Evolutionary conservation across 1,284 basidiomycete species (phyloP), one percentile per base, ranked within the genome.

Genomic region (Tylopilus sp.): DNA sequence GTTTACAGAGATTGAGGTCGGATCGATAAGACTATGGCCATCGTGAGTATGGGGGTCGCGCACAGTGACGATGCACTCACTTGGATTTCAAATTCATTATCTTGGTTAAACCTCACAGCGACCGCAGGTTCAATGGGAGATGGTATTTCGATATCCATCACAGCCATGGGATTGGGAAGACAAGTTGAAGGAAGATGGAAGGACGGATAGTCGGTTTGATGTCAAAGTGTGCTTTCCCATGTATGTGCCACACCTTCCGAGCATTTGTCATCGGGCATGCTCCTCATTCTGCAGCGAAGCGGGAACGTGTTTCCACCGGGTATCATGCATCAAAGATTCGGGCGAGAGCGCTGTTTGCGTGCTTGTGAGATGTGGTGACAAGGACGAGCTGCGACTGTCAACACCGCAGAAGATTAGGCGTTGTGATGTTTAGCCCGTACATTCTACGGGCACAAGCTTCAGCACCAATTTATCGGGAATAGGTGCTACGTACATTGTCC

Each of bases 1-100:
- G 76, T 59, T 81, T 77, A 70, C 87, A 88, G 22, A 88, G 75
- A 73, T 88, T 84, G 66, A 83, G 72, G 15, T 79, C 77, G 19
- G 77, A 60, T 53, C 73, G 73, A 63, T 75, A 79, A 57, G 67
- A 58, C 78, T 77, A 49, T 19, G 39, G 24, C 10, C 7, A 61
- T 55, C n/a, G 22, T 18, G 19, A 59, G 29, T 16, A 54, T 38
- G 22, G 62, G 16, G 12, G 41, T 55, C 44, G 22, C 55, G 32
- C 47, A 6, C 57, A n/a, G 32, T 24, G 22, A 26, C 19, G 47
- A 49, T 60, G 16, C 19, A 64, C 77, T 67, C 62, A 77, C 76
- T 26, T 69, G 61, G n/a, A n/a, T n/a, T n/a, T n/a, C n/a, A n/a
- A 60, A 76, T 63, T 33, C 67, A 39, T 61, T 67, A 24, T 59